Base-by-base conservation (phyloP, 2,329 filamentous ascomycete species). In the Nemania abortiva region DNA sequence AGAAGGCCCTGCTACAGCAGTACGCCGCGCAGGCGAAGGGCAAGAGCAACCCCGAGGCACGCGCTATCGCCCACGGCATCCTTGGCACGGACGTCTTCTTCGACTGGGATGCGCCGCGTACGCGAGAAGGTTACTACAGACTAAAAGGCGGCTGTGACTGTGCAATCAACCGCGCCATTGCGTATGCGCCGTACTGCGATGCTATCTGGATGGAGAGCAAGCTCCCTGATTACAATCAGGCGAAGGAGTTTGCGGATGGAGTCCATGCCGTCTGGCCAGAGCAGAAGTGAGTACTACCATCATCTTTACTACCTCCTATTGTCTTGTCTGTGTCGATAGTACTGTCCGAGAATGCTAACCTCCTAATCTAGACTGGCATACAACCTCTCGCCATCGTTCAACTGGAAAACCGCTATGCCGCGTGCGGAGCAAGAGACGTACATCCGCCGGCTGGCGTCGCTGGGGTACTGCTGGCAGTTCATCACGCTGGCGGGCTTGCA, bases 161-260 rank as follows among this genome's bases (percentile, higher is more conserved):
- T 81, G 94, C 95, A 69, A 85, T 98, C 80, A 97, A 96, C 86
- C 90, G 95, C 56, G 95, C 95, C 39, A 84, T 97, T 67, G 94
- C 95, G 6, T 98, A 97, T 79, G 95, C 93, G 0, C 95, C 96
- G 1, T 97, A 97, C 84, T 92, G 92, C 71, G 95, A 98, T 78
- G 90, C 97, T 80, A 97, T 99, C 82, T 99, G 96, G 96, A 99
- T 99, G 96, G 96, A 99, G 88, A 95, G 92, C 84, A 98, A 97
- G 85, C 86, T 97, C 74, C 96, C 96, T 54, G 95, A 98, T 81
- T 98, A 87, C 81, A 87, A 87, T 58, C 96, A 98, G 84, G 96
- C 96, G 27, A 89, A 94, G 84, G 92, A 98, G 79, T 99, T 99
- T 76, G 95, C 96, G 37, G 87, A 92, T 52, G 95, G 96, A 58